phyloP scores from a whole-genome alignment of 176 grass and related monocot genomes.

The Aechmea fasciata region DNA sequence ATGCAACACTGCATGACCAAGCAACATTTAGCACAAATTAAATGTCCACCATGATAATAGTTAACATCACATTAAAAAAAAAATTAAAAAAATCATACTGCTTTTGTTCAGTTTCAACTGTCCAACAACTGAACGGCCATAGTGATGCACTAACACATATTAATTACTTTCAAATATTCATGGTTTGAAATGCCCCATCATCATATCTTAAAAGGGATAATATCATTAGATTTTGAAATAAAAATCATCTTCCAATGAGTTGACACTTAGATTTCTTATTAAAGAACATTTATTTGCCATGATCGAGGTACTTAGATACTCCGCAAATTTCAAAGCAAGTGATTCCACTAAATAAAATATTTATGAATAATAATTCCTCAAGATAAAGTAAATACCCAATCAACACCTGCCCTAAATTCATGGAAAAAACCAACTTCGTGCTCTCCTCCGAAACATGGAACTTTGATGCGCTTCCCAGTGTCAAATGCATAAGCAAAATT shows the following conservation, averaged over 20 bases:
- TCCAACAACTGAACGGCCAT: too few species aligned
- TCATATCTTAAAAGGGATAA: not conserved
- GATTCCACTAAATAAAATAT: not conserved
- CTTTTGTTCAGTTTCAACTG: too few species aligned
- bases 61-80: too few species aligned
- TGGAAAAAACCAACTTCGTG: slow-evolving; percentile 86
- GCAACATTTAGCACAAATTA: not conserved
- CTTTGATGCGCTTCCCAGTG: slow-evolving; percentile 40
- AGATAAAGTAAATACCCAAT: slow-evolving; percentile 63
- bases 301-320: not conserved
- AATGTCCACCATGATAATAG: not conserved
- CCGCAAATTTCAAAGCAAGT: not conserved
- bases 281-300: not conserved
- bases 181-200: not conserved
- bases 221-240: not conserved
- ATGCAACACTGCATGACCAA: not conserved
- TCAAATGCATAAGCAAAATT: slow-evolving; percentile 41
- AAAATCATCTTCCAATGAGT: not conserved
- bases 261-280: not conserved
- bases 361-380: slow-evolving; percentile 10
- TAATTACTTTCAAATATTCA: not conserved
- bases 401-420: slow-evolving; percentile 69
- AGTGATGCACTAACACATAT: not conserved
- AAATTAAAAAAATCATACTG: too few species aligned
- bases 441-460: slow-evolving; percentile 67